phyloP scores from a whole-genome alignment of 1,284 basidiomycete genomes.

The Ganoderma lingzhi region DNA sequence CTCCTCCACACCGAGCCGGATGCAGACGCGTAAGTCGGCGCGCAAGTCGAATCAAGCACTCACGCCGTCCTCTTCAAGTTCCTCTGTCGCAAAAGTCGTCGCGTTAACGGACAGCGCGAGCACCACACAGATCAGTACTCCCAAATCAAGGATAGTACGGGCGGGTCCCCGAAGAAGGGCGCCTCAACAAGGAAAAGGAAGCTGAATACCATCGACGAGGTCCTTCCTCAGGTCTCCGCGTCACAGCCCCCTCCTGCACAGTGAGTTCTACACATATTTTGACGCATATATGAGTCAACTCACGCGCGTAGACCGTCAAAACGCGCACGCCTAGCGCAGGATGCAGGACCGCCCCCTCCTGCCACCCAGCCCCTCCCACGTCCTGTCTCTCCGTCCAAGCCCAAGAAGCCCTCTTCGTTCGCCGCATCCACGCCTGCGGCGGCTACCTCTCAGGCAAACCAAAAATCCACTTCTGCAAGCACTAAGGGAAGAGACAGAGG shows the following conservation, averaged over 20 bases:
- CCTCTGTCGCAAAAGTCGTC: neutral
- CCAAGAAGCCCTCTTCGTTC: neutral
- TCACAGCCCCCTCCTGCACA: slow-evolving; percentile 8
- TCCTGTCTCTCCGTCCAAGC: slow-evolving; percentile 4
- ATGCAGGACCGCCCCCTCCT: slow-evolving; percentile 5
- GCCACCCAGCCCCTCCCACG: slow-evolving; percentile 19
- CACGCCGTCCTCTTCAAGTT: neutral
- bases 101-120: neutral
- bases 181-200: slow-evolving; percentile 13
- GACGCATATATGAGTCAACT: neutral
- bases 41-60: neutral
- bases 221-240: slow-evolving; percentile 5
- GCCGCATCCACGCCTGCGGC: slow-evolving; percentile 4
- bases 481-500: slow-evolving; percentile 10
- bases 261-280: neutral
- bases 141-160: neutral
- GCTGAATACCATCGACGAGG: neutral
- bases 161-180: neutral
- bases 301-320: slow-evolving; percentile 12
- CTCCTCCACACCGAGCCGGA: neutral
- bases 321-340: slow-evolving; percentile 16
- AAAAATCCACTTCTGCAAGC: neutral
- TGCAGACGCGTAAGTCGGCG: neutral
- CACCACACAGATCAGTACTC: neutral
- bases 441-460: neutral